Evolutionary conservation across 805 yeast genomes (phyloP), one percentile per base, ranked within the genome.

Genomic region (Grigorovia yakushimaensis): DNA sequence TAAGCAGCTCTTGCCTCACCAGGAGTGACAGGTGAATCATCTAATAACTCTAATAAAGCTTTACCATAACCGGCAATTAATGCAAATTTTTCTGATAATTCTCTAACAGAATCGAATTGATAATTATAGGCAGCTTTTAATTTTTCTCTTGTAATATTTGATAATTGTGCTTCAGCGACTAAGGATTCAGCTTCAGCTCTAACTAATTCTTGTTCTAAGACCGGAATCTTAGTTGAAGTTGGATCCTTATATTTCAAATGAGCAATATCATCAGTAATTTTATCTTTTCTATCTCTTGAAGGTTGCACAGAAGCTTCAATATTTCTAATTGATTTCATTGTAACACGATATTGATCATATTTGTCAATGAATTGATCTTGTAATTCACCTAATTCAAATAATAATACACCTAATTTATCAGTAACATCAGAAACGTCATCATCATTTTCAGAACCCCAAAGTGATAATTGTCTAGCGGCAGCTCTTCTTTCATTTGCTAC

Each of bases 151-250:
- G 98, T 91, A 72, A 93, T 91, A 76, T 91, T 91, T 54, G 96
- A 87, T 67, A 91, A 81, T 76, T 91, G 98, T 50, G 98, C 98
- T 76, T 91, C 98, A 51, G 98, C 98, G 61, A 91, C 98, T 60
- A 91, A 81, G 45, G 96, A 88, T 74, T 93, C 98, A 56, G 98
- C 98, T 77, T 91, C 98, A 45, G 98, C 97, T 72, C 98, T 83
- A 57, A 93, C 98, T 67, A 93, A 79, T 73, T 93, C 98, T 75
- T 93, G 98, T 77, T 91, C 98, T 69, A 91, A 80, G 47, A 89
- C 91, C 55, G 86, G 82, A 57, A 91, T 85, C 77, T 91, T 91
- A 68, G 96, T 94, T 47, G 96, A 88, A 73, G 85, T 88, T 54
- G 98, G 98, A 71, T 91, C 98, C 78, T 91, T 91, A 78, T 93